Percentiles rank a stretch among this genome's conserved stretches.
Evolutionary conservation across 345 rosid genomes (phyloP).

Genomic region (Nephelium lappaceum): DNA sequence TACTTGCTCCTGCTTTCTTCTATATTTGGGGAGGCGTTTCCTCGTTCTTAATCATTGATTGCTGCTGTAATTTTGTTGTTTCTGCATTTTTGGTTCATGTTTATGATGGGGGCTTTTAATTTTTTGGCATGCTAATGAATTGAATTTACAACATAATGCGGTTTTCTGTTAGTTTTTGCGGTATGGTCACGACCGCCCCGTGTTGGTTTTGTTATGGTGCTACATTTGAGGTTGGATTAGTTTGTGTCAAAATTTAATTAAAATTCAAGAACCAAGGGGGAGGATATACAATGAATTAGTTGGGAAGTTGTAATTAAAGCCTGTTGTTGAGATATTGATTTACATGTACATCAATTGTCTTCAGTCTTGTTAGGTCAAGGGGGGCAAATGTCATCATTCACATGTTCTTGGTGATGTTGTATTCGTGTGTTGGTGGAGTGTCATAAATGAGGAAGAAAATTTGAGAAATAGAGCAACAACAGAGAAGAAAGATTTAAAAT

Average conservation of each 20-base stretch:
- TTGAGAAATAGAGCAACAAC: neutral
- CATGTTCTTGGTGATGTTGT: neutral
- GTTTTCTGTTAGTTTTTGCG: neutral
- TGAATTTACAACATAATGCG: neutral
- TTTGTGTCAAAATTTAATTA: neutral
- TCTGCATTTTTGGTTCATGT: neutral
- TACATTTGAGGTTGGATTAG: neutral
- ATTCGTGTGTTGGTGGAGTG: neutral
- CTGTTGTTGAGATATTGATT: too few relatives aligned
- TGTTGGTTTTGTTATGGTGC: conserved; percentile 3
- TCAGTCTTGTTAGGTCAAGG: neutral
- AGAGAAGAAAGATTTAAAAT: neutral
- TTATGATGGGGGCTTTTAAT: neutral
- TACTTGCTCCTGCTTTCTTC: conserved; percentile 21
- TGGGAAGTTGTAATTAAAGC: neutral
- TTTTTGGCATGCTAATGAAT: neutral
- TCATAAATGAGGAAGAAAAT: neutral
- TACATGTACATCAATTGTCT: too few relatives aligned
- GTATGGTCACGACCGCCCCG: neutral
- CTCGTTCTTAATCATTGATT: neutral
- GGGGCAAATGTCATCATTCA: neutral
- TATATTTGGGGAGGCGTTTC: neutral
- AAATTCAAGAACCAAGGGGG: neutral
- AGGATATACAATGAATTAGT: neutral
- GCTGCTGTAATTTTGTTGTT: neutral